Evolutionary conservation across 768 basidiomycete genomes (phyloP), one percentile per base, ranked within the genome.

Genomic region (Hypsizygus marmoreus): DNA sequence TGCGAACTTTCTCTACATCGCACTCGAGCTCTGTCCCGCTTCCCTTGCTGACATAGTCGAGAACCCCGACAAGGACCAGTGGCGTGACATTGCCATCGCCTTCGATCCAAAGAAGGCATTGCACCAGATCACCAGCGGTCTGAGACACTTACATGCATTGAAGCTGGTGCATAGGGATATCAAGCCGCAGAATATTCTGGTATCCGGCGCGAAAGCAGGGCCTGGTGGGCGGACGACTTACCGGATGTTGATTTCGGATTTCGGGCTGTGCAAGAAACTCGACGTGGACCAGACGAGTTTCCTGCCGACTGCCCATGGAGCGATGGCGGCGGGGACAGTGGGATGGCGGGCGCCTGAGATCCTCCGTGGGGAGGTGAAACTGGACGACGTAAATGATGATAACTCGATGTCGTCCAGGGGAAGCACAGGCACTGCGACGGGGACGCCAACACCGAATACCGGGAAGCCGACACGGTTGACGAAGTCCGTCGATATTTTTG

Each of bases 261-360:
- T 99, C 62, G 97, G 97, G 26, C 75, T 99, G 39, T 97, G 95
- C 63, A 95, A 95, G 65, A 93, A 90, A 64, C 76, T 98, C 34
- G 95, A 97, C 54, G 72, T 91, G 28, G 97, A 97, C 67, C 95
- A 98, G 76, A 95, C 93, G 40, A 94, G 91, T 59, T 98, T 98
- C 66, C 70, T 93, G 53, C 95, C 95, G 1, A 97, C 95, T 0
- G 82, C 84, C 12, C 88, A 95, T 59, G 92, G 95, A 5, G 81
- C 87, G 24, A 82, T 90, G 71, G 91, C 81, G 16, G 93, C 91
- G 8, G 97, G 97, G 11, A 95, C 95, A 1, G 87, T 95, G 14
- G 97, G 97, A 1, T 99, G 97, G 92, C 82, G 97, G 4, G 97
- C 97, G 0, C 97, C 97, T 0, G 97, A 99, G 69, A 94, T 97